Conservation (phyloP, 2,329 filamentous ascomycete species). For the Apiospora malaysiana region DNA sequence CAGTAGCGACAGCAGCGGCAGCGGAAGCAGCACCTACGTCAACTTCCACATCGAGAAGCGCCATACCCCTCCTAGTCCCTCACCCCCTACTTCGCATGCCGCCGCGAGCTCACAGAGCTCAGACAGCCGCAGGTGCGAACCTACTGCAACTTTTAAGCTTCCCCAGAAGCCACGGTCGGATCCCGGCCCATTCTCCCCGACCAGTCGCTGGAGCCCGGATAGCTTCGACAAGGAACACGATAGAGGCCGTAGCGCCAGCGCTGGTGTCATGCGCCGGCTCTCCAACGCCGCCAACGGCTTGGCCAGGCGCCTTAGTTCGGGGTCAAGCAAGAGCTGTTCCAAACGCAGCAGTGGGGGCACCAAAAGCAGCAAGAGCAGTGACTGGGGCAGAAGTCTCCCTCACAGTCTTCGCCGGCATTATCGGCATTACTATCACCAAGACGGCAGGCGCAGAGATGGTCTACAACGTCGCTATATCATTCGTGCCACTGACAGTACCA, state of each 20-base stretch:
- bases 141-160: too few relatives aligned
- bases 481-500: too few relatives aligned
- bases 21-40: not conserved
- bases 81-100: not conserved
- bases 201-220: not conserved
- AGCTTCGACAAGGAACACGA: not conserved
- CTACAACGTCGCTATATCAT: too few relatives aligned
- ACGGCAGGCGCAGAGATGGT: not conserved
- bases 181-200: not conserved
- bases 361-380: not conserved
- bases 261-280: not conserved
- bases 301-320: not conserved
- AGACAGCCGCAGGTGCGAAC: not conserved
- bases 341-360: not conserved
- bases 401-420: not conserved
- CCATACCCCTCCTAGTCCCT: not conserved
- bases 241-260: not conserved
- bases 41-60: too few relatives aligned
- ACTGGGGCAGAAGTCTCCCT: not conserved
- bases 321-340: not conserved
- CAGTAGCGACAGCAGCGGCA: not conserved
- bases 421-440: not conserved
- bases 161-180: not conserved
- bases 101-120: not conserved
- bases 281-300: not conserved